Conservation (phyloP, 805 yeast genomes). For the Candida verbasci region DNA sequence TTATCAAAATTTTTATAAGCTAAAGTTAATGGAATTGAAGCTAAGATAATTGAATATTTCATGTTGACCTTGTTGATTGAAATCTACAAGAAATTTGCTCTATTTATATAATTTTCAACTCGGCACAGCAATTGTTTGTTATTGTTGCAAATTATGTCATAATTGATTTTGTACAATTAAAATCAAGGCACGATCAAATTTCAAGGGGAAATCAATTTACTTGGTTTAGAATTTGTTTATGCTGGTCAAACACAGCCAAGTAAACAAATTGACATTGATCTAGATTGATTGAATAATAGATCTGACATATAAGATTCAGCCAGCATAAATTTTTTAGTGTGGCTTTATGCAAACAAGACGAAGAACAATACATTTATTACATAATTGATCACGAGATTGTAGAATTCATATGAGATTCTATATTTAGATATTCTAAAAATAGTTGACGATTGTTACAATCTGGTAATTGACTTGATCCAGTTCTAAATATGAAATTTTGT, state of each 20-base stretch:
- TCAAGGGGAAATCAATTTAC: too few relatives aligned
- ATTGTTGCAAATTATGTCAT: not conserved
- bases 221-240: not conserved
- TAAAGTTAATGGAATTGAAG: not conserved
- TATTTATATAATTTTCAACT: slow-evolving; percentile 1
- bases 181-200: too few relatives aligned
- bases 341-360: too few relatives aligned
- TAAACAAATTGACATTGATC: too few relatives aligned
- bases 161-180: not conserved
- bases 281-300: too few relatives aligned
- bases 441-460: too few relatives aligned
- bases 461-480: too few relatives aligned
- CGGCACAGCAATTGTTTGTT: not conserved
- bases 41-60: slow-evolving; percentile 3
- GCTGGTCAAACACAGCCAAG: slow-evolving; percentile 1
- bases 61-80: not conserved
- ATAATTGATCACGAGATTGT: too few relatives aligned
- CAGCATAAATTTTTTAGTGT: not conserved
- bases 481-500: too few relatives aligned
- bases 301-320: not conserved
- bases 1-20: slow-evolving; percentile 3
- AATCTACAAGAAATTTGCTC: not conserved
- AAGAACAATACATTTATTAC: too few relatives aligned
- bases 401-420: too few relatives aligned
- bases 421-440: too few relatives aligned